These are phyloP conservation scores for Sporothrix phasma DNA, from an alignment of 2,329 filamentous ascomycete genomes.

Conservation along the genomic window DNA sequence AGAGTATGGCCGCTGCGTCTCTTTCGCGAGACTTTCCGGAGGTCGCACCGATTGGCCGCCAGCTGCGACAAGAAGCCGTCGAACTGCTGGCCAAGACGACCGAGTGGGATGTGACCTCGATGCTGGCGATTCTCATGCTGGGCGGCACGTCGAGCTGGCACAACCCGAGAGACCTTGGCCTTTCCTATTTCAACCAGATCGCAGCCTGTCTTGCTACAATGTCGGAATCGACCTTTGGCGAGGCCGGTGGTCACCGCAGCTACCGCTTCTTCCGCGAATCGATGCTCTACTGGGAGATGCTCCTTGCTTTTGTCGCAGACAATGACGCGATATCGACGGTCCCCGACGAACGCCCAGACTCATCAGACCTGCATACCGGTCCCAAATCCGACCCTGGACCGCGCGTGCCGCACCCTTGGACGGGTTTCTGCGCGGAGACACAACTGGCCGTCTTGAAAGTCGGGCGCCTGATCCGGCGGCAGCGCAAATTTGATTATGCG, in stretches of 20 bases:
- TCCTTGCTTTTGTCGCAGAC: constrained; percentile 43
- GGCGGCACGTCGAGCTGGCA: constrained; percentile 47
- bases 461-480: constrained; percentile 32
- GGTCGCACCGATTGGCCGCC: constrained; percentile 39
- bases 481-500: constrained; percentile 25
- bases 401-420: constrained; percentile 39
- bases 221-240: constrained; percentile 16
- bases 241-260: constrained; percentile 33
- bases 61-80: constrained; percentile 43
- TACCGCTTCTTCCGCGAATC: constrained; percentile 42
- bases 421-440: constrained; percentile 34
- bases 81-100: constrained; percentile 38
- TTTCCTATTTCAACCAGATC: constrained; percentile 41
- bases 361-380: neutral
- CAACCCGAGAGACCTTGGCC: constrained; percentile 39
- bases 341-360: constrained; percentile 19
- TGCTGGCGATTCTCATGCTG: constrained; percentile 43
- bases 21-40: constrained; percentile 44
- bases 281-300: constrained; percentile 50
- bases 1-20: constrained; percentile 49
- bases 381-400: constrained; percentile 6
- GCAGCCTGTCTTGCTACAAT: constrained; percentile 28
- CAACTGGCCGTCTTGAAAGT: constrained; percentile 37
- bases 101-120: constrained; percentile 36
- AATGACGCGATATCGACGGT: constrained; percentile 29